Evolutionary conservation across 805 yeast species (phyloP).

Genomic region (Cyberlindnera subsufficiens): DNA sequence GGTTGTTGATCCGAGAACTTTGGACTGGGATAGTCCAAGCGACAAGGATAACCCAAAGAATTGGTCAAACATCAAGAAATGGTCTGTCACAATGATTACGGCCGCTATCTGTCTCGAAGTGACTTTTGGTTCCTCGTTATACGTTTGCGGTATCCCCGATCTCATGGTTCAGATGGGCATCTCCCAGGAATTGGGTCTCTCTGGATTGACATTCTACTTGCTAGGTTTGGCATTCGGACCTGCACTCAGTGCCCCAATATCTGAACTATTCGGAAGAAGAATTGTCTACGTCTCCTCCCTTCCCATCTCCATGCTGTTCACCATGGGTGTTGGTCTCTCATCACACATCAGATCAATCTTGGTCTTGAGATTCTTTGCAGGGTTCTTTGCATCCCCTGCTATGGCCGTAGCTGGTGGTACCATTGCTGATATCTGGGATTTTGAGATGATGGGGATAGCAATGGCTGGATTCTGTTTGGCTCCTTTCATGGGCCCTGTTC

Average conservation of each 20-base stretch:
- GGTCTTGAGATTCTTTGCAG: constrained; percentile 68
- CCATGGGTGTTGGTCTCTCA: constrained; percentile 68
- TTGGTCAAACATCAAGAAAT: constrained; percentile 60
- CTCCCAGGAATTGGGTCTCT: constrained; percentile 53
- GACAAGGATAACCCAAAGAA: constrained; percentile 64
- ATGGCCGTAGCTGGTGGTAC: constrained; percentile 84
- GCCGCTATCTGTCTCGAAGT: constrained; percentile 64
- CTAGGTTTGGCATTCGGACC: constrained; percentile 72
- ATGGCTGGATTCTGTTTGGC: constrained; percentile 74
- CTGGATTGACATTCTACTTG: constrained; percentile 67
- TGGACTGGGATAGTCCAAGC: constrained; percentile 57
- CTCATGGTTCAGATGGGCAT: constrained; percentile 42
- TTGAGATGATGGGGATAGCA: constrained; percentile 62
- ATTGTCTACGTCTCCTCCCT: constrained; percentile 52
- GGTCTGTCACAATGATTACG: constrained; percentile 60
- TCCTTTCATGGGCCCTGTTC: constrained; percentile 75
- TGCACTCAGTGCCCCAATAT: constrained; percentile 63
- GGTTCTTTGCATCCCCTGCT: constrained; percentile 75
- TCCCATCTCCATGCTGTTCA: constrained; percentile 64
- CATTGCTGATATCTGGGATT: constrained; percentile 69
- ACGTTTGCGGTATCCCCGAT: constrained; percentile 58
- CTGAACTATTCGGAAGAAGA: constrained; percentile 65
- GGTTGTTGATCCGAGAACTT: constrained; percentile 31
- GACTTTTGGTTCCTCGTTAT: constrained; percentile 71
- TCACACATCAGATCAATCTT: constrained; percentile 54